These are phyloP conservation scores for Escallonia herrerae DNA, from an alignment of 129 eudicot species.

Conservation along the genomic window DNA sequence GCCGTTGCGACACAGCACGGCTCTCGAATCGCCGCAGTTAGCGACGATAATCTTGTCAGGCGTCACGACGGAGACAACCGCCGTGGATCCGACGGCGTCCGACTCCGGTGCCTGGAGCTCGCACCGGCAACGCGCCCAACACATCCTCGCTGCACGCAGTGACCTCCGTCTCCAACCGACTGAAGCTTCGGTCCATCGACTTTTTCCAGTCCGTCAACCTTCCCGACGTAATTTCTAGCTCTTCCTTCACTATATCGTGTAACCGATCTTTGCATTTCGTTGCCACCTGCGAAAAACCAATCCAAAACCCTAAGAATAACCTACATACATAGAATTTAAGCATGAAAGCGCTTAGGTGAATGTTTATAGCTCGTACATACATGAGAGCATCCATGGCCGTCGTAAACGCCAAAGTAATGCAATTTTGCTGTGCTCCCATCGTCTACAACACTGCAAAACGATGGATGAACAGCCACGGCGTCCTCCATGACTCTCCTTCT, in stretches of 20 bases:
- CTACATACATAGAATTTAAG: background rate
- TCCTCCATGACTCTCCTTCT: constrained; percentile 55
- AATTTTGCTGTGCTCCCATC: background rate
- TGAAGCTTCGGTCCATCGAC: constrained; percentile 32
- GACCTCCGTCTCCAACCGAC: constrained; percentile 46
- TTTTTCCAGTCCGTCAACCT: constrained; percentile 32
- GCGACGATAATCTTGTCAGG: constrained; percentile 38
- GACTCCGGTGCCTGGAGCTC: constrained; percentile 35
- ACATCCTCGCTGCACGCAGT: constrained; percentile 20
- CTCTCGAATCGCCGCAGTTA: constrained; percentile 66
- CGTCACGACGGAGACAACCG: constrained; percentile 45
- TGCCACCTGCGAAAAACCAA: constrained; percentile 19
- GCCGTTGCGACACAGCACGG: constrained; percentile 46
- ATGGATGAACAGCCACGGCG: constrained; percentile 38
- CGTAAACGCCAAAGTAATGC: constrained; percentile 45
- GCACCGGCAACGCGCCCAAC: constrained; percentile 24
- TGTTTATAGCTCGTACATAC: constrained; percentile 14
- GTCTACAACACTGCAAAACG: constrained; percentile 1
- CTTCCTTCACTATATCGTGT: constrained; percentile 40
- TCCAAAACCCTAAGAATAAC: background rate
- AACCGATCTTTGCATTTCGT: constrained; percentile 29
- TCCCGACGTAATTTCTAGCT: constrained; percentile 3
- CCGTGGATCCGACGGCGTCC: constrained; percentile 52
- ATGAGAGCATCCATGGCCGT: constrained; percentile 59
- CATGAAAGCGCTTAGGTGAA: background rate